phyloP scores from a whole-genome alignment of 2,329 filamentous ascomycete genomes.

The Fusarium brevicatenulatum region DNA sequence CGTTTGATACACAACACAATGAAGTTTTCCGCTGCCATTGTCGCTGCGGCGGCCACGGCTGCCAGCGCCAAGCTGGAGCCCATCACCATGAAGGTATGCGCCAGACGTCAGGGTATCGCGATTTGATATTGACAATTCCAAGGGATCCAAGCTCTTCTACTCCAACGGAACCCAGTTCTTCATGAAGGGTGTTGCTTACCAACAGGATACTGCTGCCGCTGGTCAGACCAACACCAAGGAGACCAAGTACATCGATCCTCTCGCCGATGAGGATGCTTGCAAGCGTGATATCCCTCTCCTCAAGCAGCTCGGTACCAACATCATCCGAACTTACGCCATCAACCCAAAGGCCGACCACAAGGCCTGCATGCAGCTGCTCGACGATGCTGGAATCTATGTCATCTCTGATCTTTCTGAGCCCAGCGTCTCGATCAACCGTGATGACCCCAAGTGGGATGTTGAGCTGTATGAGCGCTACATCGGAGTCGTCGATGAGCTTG shows the following conservation, averaged over 20 bases:
- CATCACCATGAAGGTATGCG: slow-evolving; percentile 74
- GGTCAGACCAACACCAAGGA: slow-evolving; percentile 58
- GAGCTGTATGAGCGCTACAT: slow-evolving; percentile 84
- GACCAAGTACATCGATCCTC: slow-evolving; percentile 80
- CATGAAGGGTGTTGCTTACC: slow-evolving; percentile 95
- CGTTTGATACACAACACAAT: slow-evolving; percentile 44
- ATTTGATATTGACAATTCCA: slow-evolving; percentile 5
- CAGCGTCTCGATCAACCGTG: slow-evolving; percentile 83
- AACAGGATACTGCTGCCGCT: slow-evolving; percentile 76
- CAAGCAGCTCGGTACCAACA: slow-evolving; percentile 83
- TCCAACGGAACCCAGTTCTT: slow-evolving; percentile 75
- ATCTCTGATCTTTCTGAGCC: slow-evolving; percentile 91
- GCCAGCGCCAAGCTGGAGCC: slow-evolving; percentile 60
- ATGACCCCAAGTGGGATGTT: slow-evolving; percentile 80
- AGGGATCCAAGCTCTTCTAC: slow-evolving; percentile 91
- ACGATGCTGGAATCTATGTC: slow-evolving; percentile 91
- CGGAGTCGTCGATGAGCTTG: slow-evolving; percentile 81
- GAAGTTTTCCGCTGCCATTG: slow-evolving; percentile 52
- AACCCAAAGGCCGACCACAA: slow-evolving; percentile 82
- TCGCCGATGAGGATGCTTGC: slow-evolving; percentile 77
- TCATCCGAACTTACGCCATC: slow-evolving; percentile 94
- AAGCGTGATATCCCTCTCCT: slow-evolving; percentile 87
- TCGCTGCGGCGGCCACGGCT: slow-evolving; percentile 55
- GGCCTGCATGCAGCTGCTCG: slow-evolving; percentile 84
- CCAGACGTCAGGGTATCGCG: not conserved